Conservation (phyloP, 306 rosid species). For the Medicago truncatula region DNA sequence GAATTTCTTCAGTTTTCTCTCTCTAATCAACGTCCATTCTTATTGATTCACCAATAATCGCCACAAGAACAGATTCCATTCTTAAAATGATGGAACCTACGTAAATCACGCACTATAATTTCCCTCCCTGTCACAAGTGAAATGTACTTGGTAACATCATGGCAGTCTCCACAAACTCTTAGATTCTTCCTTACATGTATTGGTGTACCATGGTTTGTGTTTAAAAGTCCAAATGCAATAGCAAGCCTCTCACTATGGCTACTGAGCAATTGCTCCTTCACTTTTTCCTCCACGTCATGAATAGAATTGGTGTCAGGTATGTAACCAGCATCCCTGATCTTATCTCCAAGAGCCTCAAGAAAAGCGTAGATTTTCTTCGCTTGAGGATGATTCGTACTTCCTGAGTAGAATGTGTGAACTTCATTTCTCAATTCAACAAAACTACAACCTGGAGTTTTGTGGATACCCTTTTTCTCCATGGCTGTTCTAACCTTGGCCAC, state of each 20-base stretch:
- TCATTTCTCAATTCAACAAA: slow-evolving; percentile 79
- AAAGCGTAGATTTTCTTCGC: slow-evolving; percentile 69
- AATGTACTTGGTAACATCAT: slow-evolving; percentile 76
- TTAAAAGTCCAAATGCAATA: slow-evolving; percentile 78
- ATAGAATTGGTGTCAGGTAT: slow-evolving; percentile 68
- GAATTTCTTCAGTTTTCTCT: not conserved
- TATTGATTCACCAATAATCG: slow-evolving; percentile 73
- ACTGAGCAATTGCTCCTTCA: slow-evolving; percentile 68
- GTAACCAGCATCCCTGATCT: slow-evolving; percentile 80
- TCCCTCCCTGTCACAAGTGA: slow-evolving; percentile 83
- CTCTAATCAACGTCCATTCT: not conserved
- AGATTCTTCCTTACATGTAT: slow-evolving; percentile 79
- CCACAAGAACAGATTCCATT: slow-evolving; percentile 83
- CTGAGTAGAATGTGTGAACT: slow-evolving; percentile 84
- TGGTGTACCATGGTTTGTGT: slow-evolving; percentile 67
- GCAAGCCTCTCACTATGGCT: slow-evolving; percentile 94
- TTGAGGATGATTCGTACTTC: slow-evolving; percentile 81
- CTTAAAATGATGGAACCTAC: slow-evolving; percentile 89
- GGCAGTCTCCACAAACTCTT: slow-evolving; percentile 90
- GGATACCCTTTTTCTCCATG: slow-evolving; percentile 72
- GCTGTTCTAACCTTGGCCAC: slow-evolving; percentile 68
- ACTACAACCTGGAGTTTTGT: slow-evolving; percentile 92
- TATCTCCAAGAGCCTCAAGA: slow-evolving; percentile 68
- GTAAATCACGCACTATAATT: slow-evolving; percentile 82
- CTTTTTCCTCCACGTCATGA: slow-evolving; percentile 78